These are phyloP conservation scores for Tricholoma flavovirens DNA, from an alignment of 768 basidiomycete species.

Conservation along the genomic window DNA sequence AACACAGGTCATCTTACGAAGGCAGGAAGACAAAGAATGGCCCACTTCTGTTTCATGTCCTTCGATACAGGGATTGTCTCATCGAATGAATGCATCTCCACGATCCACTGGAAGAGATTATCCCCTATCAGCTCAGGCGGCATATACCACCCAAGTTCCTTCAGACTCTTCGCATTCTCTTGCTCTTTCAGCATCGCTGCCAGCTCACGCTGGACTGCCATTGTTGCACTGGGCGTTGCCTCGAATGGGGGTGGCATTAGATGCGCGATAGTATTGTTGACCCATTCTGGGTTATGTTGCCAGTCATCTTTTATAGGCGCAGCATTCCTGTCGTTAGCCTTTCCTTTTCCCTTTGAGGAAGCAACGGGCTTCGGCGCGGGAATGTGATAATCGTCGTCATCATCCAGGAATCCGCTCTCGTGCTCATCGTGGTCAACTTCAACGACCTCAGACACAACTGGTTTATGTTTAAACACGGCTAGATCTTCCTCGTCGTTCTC, in stretches of 20 bases:
- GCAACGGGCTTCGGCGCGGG: slow-evolving; percentile 10
- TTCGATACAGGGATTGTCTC: slow-evolving; percentile 51
- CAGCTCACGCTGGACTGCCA: slow-evolving; percentile 58
- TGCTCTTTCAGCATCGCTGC: slow-evolving; percentile 59
- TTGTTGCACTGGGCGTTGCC: slow-evolving; percentile 46
- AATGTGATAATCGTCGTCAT: slow-evolving; percentile 26
- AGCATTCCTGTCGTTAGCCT: slow-evolving; percentile 7
- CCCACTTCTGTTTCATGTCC: slow-evolving; percentile 48
- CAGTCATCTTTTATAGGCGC: slow-evolving; percentile 39
- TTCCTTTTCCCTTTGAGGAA: slow-evolving; percentile 12
- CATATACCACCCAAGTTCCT: slow-evolving; percentile 67
- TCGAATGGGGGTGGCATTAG: slow-evolving; percentile 58
- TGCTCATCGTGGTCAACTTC: slow-evolving; percentile 38
- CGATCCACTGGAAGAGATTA: slow-evolving; percentile 68
- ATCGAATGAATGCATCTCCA: slow-evolving; percentile 71
- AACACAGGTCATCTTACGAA: background rate
- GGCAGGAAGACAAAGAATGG: slow-evolving; percentile 5
- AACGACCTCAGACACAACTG: slow-evolving; percentile 11
- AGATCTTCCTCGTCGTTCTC: slow-evolving; percentile 47
- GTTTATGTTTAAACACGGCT: slow-evolving; percentile 10
- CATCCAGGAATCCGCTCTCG: slow-evolving; percentile 22
- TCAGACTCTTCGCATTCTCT: slow-evolving; percentile 35
- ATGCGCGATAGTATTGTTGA: slow-evolving; percentile 34
- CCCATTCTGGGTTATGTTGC: slow-evolving; percentile 49
- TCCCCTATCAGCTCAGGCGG: slow-evolving; percentile 60